Conservation (phyloP, 108 stramenopile species). For the Skeletonema tropicum region DNA sequence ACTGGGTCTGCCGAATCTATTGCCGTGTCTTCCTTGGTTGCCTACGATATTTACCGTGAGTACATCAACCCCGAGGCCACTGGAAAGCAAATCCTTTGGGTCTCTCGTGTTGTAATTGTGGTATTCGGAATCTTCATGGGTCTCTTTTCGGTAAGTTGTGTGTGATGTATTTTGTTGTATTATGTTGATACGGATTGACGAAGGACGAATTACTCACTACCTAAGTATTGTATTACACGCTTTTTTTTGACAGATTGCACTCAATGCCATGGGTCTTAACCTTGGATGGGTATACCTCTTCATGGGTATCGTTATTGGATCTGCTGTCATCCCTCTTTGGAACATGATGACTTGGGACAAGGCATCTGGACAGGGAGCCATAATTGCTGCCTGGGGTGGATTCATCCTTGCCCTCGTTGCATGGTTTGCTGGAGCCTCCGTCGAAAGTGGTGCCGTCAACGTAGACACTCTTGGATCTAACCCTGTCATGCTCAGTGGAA, state of each 20-base stretch:
- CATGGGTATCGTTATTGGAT: slow-evolving; percentile 93
- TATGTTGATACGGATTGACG: neutral
- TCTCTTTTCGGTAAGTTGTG: slow-evolving; percentile 49
- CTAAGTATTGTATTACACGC: neutral
- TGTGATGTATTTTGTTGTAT: neutral
- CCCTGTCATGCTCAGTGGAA: slow-evolving; percentile 90
- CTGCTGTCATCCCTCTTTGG: slow-evolving; percentile 91
- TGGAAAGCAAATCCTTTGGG: slow-evolving; percentile 82
- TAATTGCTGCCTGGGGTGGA: slow-evolving; percentile 84
- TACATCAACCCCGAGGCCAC: slow-evolving; percentile 92
- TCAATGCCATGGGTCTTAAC: slow-evolving; percentile 58
- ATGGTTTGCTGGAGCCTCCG: slow-evolving; percentile 77
- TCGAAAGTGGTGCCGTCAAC: slow-evolving; percentile 60
- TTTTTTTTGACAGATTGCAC: slow-evolving; percentile 28
- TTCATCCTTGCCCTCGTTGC: slow-evolving; percentile 71
- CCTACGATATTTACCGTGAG: slow-evolving; percentile 92
- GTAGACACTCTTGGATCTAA: slow-evolving; percentile 80
- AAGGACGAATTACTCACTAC: neutral
- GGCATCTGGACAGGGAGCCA: slow-evolving; percentile 85
- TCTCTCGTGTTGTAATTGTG: slow-evolving; percentile 82
- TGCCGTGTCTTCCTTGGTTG: slow-evolving; percentile 88
- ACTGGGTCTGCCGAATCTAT: slow-evolving; percentile 92
- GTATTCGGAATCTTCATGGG: slow-evolving; percentile 87
- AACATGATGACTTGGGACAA: slow-evolving; percentile 86
- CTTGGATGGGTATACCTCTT: slow-evolving; percentile 96